phyloP scores from a whole-genome alignment of 495 filamentous ascomycete species.

The Extremus antarcticus region DNA sequence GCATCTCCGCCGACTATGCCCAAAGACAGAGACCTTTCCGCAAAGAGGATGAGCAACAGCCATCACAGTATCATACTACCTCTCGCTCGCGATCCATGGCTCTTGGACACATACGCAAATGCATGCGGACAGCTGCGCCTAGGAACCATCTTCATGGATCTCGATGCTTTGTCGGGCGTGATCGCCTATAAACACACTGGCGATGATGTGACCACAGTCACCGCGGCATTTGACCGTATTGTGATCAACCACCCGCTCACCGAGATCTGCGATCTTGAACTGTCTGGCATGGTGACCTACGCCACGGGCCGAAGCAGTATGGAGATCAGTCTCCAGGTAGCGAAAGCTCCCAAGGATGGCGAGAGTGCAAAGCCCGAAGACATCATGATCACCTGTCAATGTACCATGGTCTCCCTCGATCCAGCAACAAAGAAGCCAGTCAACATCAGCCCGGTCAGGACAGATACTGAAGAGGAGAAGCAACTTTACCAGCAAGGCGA shows the following conservation, averaged over 20 bases:
- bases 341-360: constrained; percentile 48
- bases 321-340: constrained; percentile 68
- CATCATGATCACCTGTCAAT: constrained; percentile 66
- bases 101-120: constrained; percentile 59
- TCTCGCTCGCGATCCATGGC: constrained; percentile 58
- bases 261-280: constrained; percentile 70
- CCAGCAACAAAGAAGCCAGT: constrained; percentile 60
- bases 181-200: constrained; percentile 78
- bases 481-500: constrained; percentile 57
- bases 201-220: constrained; percentile 64
- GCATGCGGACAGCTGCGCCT: constrained; percentile 55
- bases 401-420: constrained; percentile 76
- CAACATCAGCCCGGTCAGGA: constrained; percentile 45
- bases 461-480: constrained; percentile 63
- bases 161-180: constrained; percentile 71
- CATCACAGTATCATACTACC: constrained; percentile 52
- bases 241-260: constrained; percentile 61
- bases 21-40: constrained; percentile 39
- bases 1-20: constrained; percentile 23
- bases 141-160: constrained; percentile 67
- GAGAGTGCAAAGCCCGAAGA: constrained; percentile 52
- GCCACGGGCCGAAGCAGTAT: constrained; percentile 70
- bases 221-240: constrained; percentile 71
- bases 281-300: constrained; percentile 72
- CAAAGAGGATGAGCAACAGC: constrained; percentile 57